These are phyloP conservation scores for Phoma sp. DNA, from an alignment of 2,329 filamentous ascomycete species.

Conservation along the genomic window DNA sequence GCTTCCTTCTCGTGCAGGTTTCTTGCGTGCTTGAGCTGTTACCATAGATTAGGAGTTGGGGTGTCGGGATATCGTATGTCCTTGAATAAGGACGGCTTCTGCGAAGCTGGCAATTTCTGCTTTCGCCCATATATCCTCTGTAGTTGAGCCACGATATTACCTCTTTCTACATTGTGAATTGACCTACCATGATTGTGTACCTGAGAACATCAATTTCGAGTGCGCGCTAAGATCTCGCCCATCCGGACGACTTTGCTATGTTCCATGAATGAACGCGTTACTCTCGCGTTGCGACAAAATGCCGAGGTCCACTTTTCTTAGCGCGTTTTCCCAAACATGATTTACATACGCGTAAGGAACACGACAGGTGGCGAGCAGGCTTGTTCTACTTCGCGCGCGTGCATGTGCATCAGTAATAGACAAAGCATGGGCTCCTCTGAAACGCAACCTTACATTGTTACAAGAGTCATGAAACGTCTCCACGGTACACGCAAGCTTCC, in stretches of 20 bases:
- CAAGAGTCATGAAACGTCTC: slow-evolving; percentile 15
- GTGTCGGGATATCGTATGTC: not conserved
- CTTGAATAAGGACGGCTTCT: too few relatives aligned
- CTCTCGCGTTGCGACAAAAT: not conserved
- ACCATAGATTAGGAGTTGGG: not conserved
- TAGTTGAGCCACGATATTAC: not conserved
- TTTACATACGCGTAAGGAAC: not conserved
- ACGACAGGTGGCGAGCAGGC: not conserved
- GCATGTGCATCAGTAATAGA: slow-evolving; percentile 3
- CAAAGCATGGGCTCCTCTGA: slow-evolving; percentile 1
- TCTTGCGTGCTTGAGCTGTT: slow-evolving; percentile 3
- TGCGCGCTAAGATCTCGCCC: not conserved
- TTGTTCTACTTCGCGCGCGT: not conserved
- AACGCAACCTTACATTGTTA: slow-evolving; percentile 6
- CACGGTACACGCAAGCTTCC: slow-evolving; percentile 19
- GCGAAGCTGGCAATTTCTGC: not conserved
- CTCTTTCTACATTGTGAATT: not conserved
- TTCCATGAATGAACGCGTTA: not conserved
- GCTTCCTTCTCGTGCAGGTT: slow-evolving; percentile 3
- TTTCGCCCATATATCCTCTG: slow-evolving; percentile 1
- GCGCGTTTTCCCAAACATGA: slow-evolving; percentile 3
- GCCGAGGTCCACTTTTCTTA: not conserved
- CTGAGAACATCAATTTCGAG: not conserved
- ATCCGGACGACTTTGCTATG: not conserved
- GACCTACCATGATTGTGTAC: too few relatives aligned